These are phyloP conservation scores for Rhizophlyctis rosea DNA, from an alignment of 192 early-diverging fungal genomes.

Conservation along the genomic window DNA sequence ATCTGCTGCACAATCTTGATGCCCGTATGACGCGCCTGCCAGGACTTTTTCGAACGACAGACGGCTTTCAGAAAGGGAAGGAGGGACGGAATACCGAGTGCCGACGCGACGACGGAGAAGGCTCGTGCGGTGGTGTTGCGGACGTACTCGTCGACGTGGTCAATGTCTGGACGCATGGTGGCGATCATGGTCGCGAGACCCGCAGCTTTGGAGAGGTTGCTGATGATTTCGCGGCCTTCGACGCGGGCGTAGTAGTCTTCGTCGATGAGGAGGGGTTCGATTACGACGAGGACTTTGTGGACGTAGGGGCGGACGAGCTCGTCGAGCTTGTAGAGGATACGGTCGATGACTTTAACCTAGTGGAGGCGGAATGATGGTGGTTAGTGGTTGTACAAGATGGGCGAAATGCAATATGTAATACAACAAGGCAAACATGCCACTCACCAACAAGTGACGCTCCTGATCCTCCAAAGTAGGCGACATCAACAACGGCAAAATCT, in stretches of 20 bases:
- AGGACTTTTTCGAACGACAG: slow-evolving; percentile 90
- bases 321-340: slow-evolving; percentile 93
- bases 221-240: slow-evolving; percentile 97
- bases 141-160: slow-evolving; percentile 96
- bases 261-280: slow-evolving; percentile 96
- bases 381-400: too few relatives aligned
- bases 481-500: slow-evolving; percentile 94
- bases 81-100: slow-evolving; percentile 88
- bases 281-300: slow-evolving; percentile 98
- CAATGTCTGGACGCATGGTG: slow-evolving; percentile 99
- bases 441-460: slow-evolving; percentile 94
- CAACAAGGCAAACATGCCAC: too few relatives aligned
- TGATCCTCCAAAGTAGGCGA: slow-evolving; percentile 96
- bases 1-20: slow-evolving; percentile 97
- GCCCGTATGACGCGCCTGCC: slow-evolving; percentile 98
- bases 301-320: slow-evolving; percentile 94
- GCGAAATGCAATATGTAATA: neutral
- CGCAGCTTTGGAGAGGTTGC: slow-evolving; percentile 94
- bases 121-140: slow-evolving; percentile 97
- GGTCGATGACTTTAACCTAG: slow-evolving; percentile 99
- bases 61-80: slow-evolving; percentile 96
- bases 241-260: slow-evolving; percentile 96
- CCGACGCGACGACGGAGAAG: slow-evolving; percentile 94
- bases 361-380: too few relatives aligned
- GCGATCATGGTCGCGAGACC: slow-evolving; percentile 98